Evolutionary conservation across 2,329 filamentous ascomycete genomes (phyloP).

Genomic region (Colletotrichum limetticola): DNA sequence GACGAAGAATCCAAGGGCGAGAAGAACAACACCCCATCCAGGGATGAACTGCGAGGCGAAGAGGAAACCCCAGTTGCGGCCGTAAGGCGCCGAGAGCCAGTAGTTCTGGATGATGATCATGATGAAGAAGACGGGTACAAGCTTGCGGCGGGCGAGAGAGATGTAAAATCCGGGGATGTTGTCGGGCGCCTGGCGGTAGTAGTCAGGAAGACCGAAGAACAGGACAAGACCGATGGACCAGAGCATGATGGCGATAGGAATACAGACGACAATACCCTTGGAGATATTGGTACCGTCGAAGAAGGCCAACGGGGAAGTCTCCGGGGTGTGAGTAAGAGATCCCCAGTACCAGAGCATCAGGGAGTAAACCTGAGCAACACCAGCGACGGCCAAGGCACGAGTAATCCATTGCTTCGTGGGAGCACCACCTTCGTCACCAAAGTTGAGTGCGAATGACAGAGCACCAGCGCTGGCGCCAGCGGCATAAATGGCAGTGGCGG

Average conservation of each 20-base stretch:
- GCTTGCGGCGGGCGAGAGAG: constrained; percentile 69
- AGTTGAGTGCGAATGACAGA: constrained; percentile 75
- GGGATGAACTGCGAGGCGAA: constrained; percentile 67
- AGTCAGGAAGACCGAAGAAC: constrained; percentile 71
- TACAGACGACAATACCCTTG: constrained; percentile 56
- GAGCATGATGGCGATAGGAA: constrained; percentile 67
- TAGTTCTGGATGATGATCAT: constrained; percentile 74
- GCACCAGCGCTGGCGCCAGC: constrained; percentile 71
- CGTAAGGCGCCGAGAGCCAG: constrained; percentile 73
- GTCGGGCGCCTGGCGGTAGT: constrained; percentile 73
- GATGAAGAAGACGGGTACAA: constrained; percentile 75
- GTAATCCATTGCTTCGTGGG: constrained; percentile 75
- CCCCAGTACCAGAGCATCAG: constrained; percentile 76
- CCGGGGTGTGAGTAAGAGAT: constrained; percentile 24
- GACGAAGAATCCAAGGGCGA: constrained; percentile 66
- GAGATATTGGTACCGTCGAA: constrained; percentile 47
- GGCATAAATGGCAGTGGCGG: constrained; percentile 71
- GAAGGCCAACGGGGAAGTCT: constrained; percentile 30
- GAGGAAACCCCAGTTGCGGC: constrained; percentile 74
- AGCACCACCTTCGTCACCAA: constrained; percentile 71
- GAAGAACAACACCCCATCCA: constrained; percentile 65
- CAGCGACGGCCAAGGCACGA: constrained; percentile 73
- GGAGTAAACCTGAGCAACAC: constrained; percentile 74
- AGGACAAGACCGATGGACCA: constrained; percentile 66
- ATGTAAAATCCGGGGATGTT: constrained; percentile 74